Evolutionary conservation across 1,284 basidiomycete species (phyloP), one percentile per base, ranked within the genome.

Genomic region (Meira nashicola): DNA sequence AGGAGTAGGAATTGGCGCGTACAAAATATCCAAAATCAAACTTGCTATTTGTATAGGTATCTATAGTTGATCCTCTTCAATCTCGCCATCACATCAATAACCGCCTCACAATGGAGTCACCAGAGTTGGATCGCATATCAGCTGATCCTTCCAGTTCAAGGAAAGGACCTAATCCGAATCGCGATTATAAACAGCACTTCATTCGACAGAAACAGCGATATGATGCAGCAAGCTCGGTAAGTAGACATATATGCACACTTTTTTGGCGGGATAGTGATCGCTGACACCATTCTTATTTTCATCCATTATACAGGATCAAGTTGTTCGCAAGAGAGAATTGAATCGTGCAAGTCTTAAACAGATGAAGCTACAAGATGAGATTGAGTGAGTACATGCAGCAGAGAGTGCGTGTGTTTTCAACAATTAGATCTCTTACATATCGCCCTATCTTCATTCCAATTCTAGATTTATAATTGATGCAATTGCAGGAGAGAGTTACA

Each of bases 101-200:
- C 17, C 6, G 46, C 12, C 46, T 21, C 12, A 8, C 46, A 25
- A 48, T 48, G 46, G 46, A 23, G 8, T 23, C 46, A 25, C 46
- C 46, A 48, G 46, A 21, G 25, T 6, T 21, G 19, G 17, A n/a
- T 25, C 12, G 21, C 17, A 48, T 5, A 25, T 14, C 17, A 17
- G 21, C 23, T 7, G 46, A 23, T 21, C 12, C 12, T 21, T 14
- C 25, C 2, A 5, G 12, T 14, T 33, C 23, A 19, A 17, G 38
- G 28, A n/a, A 33, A 53, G 50, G 50, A 5, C 50, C 50, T 11
- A 53, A 53, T 53, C 50, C 50, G 15, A n/a, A 39, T 19, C 23
- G 21, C 4, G 50, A 53, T 39, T 53, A 53, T 25, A 53, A 53
- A 25, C 50, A 33, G 15, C 50, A 53, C 15, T 53, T 53, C 28